These are phyloP conservation scores for Chalciporus piperatus DNA, from an alignment of 768 basidiomycete species.

Conservation along the genomic window DNA sequence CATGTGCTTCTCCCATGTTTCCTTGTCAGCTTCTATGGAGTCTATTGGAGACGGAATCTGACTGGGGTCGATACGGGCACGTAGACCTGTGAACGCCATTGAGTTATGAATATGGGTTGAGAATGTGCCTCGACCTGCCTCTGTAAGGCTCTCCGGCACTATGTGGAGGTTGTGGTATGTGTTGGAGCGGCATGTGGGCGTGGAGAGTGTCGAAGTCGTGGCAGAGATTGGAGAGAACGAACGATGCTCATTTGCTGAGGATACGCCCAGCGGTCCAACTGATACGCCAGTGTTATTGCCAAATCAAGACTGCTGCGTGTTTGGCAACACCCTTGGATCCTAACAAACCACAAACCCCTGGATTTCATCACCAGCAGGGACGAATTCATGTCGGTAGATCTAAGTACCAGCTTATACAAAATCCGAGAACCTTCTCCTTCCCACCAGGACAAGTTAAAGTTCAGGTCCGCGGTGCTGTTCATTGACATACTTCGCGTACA, in stretches of 20 bases:
- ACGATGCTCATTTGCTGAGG: slow-evolving; percentile 3
- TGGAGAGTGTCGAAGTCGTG: background rate
- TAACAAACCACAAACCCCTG: slow-evolving; percentile 1
- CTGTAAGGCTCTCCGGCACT: slow-evolving; percentile 50
- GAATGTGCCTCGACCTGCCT: slow-evolving; percentile 25
- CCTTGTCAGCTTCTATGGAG: slow-evolving; percentile 73
- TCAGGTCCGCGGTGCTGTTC: background rate
- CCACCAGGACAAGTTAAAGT: no score
- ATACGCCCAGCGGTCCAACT: background rate
- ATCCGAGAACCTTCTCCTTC: background rate
- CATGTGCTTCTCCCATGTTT: slow-evolving; percentile 68
- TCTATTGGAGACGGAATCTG: slow-evolving; percentile 93
- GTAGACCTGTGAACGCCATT: slow-evolving; percentile 50
- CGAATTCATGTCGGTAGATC: background rate
- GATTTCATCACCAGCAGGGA: background rate
- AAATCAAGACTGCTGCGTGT: slow-evolving; percentile 10
- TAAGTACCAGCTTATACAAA: background rate
- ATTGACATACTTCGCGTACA: background rate
- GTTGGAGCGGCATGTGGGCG: slow-evolving; percentile 21
- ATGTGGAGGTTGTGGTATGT: slow-evolving; percentile 61
- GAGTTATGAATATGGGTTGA: background rate
- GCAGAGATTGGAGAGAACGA: background rate
- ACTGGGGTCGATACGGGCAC: slow-evolving; percentile 78
- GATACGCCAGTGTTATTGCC: slow-evolving; percentile 3
- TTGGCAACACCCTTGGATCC: slow-evolving; percentile 14